Base-by-base conservation (phyloP, 2,329 filamentous ascomycete species). In the Clonostachys rosea region DNA sequence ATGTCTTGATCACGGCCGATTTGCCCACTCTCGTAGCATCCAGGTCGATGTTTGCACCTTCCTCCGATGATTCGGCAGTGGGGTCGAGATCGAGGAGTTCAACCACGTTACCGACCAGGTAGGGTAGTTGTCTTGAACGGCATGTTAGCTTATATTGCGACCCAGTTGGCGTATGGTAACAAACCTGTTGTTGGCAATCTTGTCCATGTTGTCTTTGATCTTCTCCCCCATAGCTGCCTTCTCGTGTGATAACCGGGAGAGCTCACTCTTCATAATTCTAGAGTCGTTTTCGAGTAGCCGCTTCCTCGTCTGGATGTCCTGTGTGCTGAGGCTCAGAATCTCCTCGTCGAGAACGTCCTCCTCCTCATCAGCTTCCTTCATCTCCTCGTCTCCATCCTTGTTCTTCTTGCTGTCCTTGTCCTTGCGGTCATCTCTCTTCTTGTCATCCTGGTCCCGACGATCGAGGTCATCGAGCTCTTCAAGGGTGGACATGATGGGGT, bases 1-100 rank as follows among this genome's bases (percentile, higher is more conserved):
- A 97, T 9, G 94, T 99, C 77, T 99, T 99, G 80, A 99, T 99
- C 60, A 99, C 94, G 14, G 95, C 94, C 1, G 92, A 97, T 71
- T 97, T 99, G 70, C 94, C 94, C 10, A 97, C 91, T 47, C 94
- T 84, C 37, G 91, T 96, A 55, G 94, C 94, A 70, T 99, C 94
- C 43, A 99, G 79, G 65, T 99, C 94, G 65, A 99, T 97, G 67
- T 99, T 99, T 59, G 95, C 94, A 51, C 94, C 95, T 70, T 99
- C 95, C 68, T 99, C 94, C 34, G 88, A 91, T 6, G 94, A 95
- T 69, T 99, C 94, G 54, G 88, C 91, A 20, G 91, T 92, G 43
- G 96, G 94, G 63, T 99, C 95, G 44, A 99, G 86, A 61, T 99
- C 94, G 52, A 99, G 79, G 45, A 99, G 85, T 69, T 99, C 94